Evolutionary conservation across 176 grass and related monocot species (phyloP).

Genomic region (Secale cereale): DNA sequence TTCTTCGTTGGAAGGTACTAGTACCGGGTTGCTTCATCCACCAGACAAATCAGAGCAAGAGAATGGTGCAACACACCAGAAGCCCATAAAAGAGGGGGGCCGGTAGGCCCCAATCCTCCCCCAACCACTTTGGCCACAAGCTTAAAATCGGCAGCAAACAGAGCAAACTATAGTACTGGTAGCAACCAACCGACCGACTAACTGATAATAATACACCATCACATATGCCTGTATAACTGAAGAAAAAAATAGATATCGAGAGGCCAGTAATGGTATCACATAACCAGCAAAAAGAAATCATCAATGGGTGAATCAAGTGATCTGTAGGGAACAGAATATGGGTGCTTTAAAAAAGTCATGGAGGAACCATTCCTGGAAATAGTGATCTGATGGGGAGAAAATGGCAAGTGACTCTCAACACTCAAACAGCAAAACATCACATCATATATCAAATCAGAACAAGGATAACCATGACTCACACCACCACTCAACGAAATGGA

Average conservation of each 20-base stretch:
- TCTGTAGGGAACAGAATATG: neutral
- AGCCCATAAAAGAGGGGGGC: conserved; percentile 29
- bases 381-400: neutral
- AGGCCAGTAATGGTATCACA: neutral
- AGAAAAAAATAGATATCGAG: neutral
- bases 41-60: conserved; percentile 22
- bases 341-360: conserved; percentile 15
- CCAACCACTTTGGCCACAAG: conserved; percentile 38
- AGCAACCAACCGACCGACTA: conserved; percentile 11
- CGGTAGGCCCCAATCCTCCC: conserved; percentile 20
- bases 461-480: conserved; percentile 19
- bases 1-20: neutral
- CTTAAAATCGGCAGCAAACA: conserved; percentile 25
- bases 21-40: conserved; percentile 29
- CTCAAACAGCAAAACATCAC: conserved; percentile 15
- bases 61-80: conserved; percentile 45
- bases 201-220: neutral
- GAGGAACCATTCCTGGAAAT: conserved; percentile 22
- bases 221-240: neutral
- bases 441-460: neutral
- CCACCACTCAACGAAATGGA: conserved; percentile 26
- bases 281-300: neutral
- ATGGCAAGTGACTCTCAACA: neutral
- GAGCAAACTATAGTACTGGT: neutral
- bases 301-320: neutral